Evolutionary conservation across 2,329 filamentous ascomycete species (phyloP).

Genomic region (Sporothrix pallida): DNA sequence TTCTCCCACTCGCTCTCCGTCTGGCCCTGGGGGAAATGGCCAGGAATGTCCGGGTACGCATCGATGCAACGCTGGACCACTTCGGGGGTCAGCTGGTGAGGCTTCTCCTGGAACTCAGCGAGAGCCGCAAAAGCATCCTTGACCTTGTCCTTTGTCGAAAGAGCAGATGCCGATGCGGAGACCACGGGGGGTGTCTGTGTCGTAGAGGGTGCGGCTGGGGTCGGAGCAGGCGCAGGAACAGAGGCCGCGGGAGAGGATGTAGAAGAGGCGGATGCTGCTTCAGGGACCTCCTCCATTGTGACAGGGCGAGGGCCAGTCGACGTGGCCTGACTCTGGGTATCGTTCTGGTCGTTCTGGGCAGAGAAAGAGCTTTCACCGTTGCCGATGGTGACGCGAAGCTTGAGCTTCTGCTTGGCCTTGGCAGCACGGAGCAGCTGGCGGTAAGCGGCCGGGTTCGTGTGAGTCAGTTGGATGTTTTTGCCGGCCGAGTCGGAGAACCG

Average conservation of each 20-base stretch:
- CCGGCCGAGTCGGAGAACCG: constrained; percentile 93
- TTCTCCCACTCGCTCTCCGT: constrained; percentile 24
- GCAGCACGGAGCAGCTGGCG: constrained; percentile 96
- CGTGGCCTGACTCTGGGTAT: constrained; percentile 18
- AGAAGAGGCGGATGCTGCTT: constrained; percentile 36
- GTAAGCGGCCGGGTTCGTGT: constrained; percentile 80
- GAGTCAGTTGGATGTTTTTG: constrained; percentile 78
- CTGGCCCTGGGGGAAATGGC: constrained; percentile 25
- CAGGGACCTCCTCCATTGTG: constrained; percentile 58
- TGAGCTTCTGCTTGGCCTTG: constrained; percentile 97
- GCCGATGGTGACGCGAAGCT: constrained; percentile 70
- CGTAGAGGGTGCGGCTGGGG: neutral
- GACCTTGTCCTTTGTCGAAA: neutral
- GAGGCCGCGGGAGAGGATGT: neutral
- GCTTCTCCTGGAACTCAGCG: neutral
- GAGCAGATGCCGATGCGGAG: neutral
- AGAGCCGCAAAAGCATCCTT: neutral
- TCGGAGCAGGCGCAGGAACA: neutral
- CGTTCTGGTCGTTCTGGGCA: too few species aligned
- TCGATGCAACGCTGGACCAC: constrained; percentile 30
- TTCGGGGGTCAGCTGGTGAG: constrained; percentile 29
- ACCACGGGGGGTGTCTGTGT: neutral
- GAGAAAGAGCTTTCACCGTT: neutral
- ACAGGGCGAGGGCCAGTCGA: constrained; percentile 41
- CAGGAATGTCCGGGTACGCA: constrained; percentile 33